Evolutionary conservation across 2,329 filamentous ascomycete genomes (phyloP).

Genomic region (Rutstroemia sp.): DNA sequence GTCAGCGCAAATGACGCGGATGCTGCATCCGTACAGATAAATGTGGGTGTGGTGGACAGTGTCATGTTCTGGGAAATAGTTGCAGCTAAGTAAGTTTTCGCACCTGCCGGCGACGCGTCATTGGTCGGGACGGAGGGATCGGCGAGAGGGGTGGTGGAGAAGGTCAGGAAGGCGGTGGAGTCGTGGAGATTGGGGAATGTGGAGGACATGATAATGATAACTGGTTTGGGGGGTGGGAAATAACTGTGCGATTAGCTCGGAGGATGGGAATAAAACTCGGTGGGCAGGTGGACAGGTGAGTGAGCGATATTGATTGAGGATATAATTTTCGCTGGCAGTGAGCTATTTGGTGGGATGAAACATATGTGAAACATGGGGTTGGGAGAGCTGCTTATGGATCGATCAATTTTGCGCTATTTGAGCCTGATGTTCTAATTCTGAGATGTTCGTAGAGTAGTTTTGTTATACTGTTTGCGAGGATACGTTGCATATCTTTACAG

Average conservation of each 20-base stretch:
- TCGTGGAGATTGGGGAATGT: conserved; percentile 18
- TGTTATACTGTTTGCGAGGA: not conserved
- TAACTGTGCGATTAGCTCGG: not conserved
- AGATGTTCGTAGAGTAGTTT: not conserved
- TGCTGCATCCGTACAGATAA: conserved; percentile 21
- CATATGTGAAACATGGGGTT: not conserved
- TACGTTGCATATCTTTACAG: not conserved
- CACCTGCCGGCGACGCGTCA: not conserved
- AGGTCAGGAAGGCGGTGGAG: conserved; percentile 17
- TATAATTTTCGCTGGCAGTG: not conserved
- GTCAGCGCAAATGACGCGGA: conserved; percentile 20
- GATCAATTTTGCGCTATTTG: not conserved
- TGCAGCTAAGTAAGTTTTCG: conserved; percentile 18
- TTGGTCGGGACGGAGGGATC: not conserved
- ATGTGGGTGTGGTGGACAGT: conserved; percentile 23
- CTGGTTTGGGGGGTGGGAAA: not conserved
- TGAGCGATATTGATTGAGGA: not conserved
- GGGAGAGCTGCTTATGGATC: not conserved
- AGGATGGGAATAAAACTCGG: too few relatives aligned
- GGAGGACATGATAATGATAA: not conserved
- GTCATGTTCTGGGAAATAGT: conserved; percentile 27
- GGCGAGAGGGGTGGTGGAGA: conserved; percentile 15
- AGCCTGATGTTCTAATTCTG: not conserved
- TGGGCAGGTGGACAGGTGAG: too few relatives aligned
- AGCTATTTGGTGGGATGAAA: not conserved